Base-by-base conservation (phyloP, 2,329 filamentous ascomycete genomes). In the Seiridium unicorne region DNA sequence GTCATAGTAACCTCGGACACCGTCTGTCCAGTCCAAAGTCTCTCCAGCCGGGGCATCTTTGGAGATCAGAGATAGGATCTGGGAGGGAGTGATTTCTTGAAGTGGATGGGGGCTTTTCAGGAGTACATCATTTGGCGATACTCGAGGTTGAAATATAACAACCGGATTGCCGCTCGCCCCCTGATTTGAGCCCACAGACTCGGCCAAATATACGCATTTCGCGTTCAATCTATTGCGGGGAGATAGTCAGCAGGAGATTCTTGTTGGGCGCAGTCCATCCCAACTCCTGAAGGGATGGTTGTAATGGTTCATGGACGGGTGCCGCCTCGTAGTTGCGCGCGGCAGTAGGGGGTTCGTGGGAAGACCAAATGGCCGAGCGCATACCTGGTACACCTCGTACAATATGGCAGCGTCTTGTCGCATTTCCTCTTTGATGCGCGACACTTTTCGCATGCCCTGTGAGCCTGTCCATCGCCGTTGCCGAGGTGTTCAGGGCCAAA, bases 21-120 rank as follows among this genome's bases (percentile, higher is more conserved):
- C 71, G 18, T 76, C 70, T 36, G 69, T 74, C 74, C 76, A 80
- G 60, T 73, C 68, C 18, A 74, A 57, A 10, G 65, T 66, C 18
- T 61, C 61, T 44, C 64, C 69, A 2, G 65, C 62, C 10, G 55
- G 60, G 34, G 70, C 69, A 59, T 72, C 71, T 5, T 68, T 67
- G 13, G 68, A 66, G 18, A 79, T 66, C 18, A 79, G 69, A 36
- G 72, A 72, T 64, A 79, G 71, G 63, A 79, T 75, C 62, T 76
- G 72, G 7, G 70, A 62, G 49, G 72, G 71, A 11, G 74, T 68
- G 55, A 79, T 65, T 55, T 76, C 74, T 44, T 68, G 66, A 18
- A 73, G 69, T 4, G 71, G 70, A 54, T 73, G 69, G 8, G 65
- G 40, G 18, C 64, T 63, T 31, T 67, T 67, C 40, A 73, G 66